Evolutionary conservation across 1,139 yeast species (phyloP), one percentile per base, ranked within the genome.

Genomic region (Tardiomyces blankii): DNA sequence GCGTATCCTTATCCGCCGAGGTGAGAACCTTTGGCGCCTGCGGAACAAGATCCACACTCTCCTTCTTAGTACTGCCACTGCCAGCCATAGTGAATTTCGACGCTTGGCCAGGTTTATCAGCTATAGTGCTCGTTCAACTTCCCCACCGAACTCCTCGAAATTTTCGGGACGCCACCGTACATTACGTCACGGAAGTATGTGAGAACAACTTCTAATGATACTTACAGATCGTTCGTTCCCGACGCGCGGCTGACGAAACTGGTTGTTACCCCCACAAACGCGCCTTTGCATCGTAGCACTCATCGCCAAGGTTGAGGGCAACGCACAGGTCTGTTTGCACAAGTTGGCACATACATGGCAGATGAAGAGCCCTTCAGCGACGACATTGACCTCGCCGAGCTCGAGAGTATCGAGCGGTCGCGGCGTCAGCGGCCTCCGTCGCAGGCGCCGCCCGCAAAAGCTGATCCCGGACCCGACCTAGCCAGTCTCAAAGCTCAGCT

Each of bases 1-100:
- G 79, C 18, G 95, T 82, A 49, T 71, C 73, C 62, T 87, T 88
- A 67, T 88, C 96, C 56, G 78, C 83, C 1, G 95, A 85, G 42
- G 77, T 77, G 48, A 87, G 74, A n/a, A 85, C 78, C 40, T 78
- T 70, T 38, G 96, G 96, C 54, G 86, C 89, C 45, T 77, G 80
- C 19, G 96, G 96, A 27, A 85, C 89, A 47, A 86, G 70, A 9
- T 87, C 79, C 1, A 86, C 88, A 63, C 38, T 30, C 19, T 27
- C 13, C 27, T 35, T 35, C n/a, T 8, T 16, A 14, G 5, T 11
- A 30, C 35, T 30, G 16, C 35, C 16, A 30, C 35, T 11, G 3
- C 35, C 35, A 30, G 35, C 35, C 35, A 30, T 30, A 13, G 16
- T 30, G 16, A 30, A 4, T 5, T 5, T 13, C 4, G 35, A 30